These are phyloP conservation scores for Quercus suber DNA, from an alignment of 306 rosid species.

Conservation along the genomic window DNA sequence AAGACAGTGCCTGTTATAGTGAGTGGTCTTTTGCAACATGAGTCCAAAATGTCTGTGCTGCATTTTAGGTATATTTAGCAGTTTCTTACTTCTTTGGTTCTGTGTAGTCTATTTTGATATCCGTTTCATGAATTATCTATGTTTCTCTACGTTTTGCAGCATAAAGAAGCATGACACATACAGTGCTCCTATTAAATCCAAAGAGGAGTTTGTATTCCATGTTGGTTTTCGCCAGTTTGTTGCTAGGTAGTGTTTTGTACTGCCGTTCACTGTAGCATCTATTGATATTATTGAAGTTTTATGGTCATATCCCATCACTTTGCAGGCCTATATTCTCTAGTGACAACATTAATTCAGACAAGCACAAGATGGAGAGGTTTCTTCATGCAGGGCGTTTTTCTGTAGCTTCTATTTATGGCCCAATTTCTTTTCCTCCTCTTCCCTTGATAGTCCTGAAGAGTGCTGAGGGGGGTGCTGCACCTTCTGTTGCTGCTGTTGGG, in stretches of 20 bases:
- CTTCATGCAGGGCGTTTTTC: constrained; percentile 90
- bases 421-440: constrained; percentile 84
- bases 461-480: constrained; percentile 42
- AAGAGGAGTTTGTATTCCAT: constrained; percentile 85
- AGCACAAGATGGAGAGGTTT: constrained; percentile 98
- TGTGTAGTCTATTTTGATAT: background rate
- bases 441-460: constrained; percentile 69
- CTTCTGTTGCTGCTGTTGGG: constrained; percentile 80
- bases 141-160: constrained; percentile 46
- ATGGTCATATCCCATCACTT: background rate
- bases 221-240: constrained; percentile 97
- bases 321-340: constrained; percentile 85
- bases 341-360: constrained; percentile 75
- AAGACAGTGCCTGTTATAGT: constrained; percentile 54
- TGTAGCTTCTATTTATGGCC: constrained; percentile 85
- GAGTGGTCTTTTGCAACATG: constrained; percentile 92
- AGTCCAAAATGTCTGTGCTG: constrained; percentile 91
- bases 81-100: background rate
- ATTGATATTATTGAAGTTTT: background rate
- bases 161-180: constrained; percentile 77
- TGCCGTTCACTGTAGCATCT: background rate
- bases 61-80: constrained; percentile 69
- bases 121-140: constrained; percentile 4
- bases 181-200: constrained; percentile 73
- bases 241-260: constrained; percentile 55